Base-by-base conservation (phyloP, 2,329 filamentous ascomycete species). In the Tolypocladium nubicola region DNA sequence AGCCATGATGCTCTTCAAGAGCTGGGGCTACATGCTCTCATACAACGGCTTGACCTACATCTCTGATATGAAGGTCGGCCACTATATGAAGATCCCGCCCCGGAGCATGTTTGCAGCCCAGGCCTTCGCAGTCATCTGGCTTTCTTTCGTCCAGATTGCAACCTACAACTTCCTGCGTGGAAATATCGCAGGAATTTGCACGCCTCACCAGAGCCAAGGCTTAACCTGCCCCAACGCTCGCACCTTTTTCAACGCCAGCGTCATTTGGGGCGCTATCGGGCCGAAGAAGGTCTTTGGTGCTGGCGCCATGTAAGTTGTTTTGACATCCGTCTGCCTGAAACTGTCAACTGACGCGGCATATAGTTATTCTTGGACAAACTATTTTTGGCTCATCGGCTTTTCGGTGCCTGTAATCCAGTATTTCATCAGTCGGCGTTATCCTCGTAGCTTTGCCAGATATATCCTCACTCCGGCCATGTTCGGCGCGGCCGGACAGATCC, bases 201-300 rank as follows among this genome's bases (percentile, higher is more conserved):
- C 72, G 1, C 57, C 64, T 0, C 41, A 73, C 0, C 79, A 83
- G 61, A 45, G 65, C 1, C 76, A 78, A 62, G 76, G 78, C 55
- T 79, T 83, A 62, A 80, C 72, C 26, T 85, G 82, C 63, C 82
- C 83, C 5, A 74, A 76, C 39, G 79, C 79, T 14, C 76, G 76
- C 26, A 80, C 83, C 0, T 85, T 84, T 66, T 85, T 81, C 71
- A 83, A 80, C 26, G 79, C 78, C 26, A 81, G 79, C n/a, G 74
- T 84, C 3, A 78, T 84, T 55, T 84, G 82, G 83, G 83, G 83
- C 58, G 74, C 82, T 14, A 82, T 86, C 56, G 83, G 71, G 0
- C 71, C 70, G 2, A 64, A 58, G 55, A 62, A 64, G 43, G 68
- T 72, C 54, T 71, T 71, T 56, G 69, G 70, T 16, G 63, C 62